Conservation (phyloP, 2,329 filamentous ascomycete genomes). For the Cladosporium sp. region DNA sequence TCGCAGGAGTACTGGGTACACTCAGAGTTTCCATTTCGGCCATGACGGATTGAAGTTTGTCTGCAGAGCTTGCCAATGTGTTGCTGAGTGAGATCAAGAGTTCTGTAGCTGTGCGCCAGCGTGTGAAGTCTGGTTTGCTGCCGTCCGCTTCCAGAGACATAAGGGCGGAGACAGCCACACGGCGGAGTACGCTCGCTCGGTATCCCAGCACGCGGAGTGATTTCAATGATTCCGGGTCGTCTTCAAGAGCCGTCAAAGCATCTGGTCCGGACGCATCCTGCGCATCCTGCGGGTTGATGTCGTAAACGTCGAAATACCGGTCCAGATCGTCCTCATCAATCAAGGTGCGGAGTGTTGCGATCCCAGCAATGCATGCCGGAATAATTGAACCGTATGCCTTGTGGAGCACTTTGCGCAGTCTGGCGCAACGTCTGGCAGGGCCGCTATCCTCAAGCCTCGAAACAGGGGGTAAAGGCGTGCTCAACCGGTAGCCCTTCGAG, state of each 20-base stretch:
- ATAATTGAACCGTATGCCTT: conserved; percentile 67
- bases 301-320: conserved; percentile 77
- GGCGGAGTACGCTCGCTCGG: conserved; percentile 74
- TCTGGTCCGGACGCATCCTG: conserved; percentile 48
- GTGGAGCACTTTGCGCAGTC: conserved; percentile 72
- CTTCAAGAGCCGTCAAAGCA: conserved; percentile 55
- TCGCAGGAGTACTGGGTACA: conserved; percentile 51
- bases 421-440: conserved; percentile 69
- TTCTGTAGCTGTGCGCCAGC: conserved; percentile 75
- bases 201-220: conserved; percentile 63
- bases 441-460: conserved; percentile 77
- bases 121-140: conserved; percentile 68
- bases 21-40: conserved; percentile 66
- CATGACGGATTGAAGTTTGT: conserved; percentile 65
- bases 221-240: conserved; percentile 74
- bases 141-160: conserved; percentile 81
- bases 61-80: conserved; percentile 59
- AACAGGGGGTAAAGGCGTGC: conserved; percentile 85
- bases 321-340: conserved; percentile 79
- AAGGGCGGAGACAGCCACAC: conserved; percentile 83
- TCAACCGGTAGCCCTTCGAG: conserved; percentile 85
- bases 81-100: conserved; percentile 64
- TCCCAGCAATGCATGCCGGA: conserved; percentile 67
- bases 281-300: conserved; percentile 45
- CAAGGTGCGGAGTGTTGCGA: conserved; percentile 64